Percentiles rank a stretch among this genome's conserved stretches.
These are phyloP conservation scores for Oehlia diaphana DNA, from an alignment of 192 early-diverging fungal genomes.

Conservation along the genomic window DNA sequence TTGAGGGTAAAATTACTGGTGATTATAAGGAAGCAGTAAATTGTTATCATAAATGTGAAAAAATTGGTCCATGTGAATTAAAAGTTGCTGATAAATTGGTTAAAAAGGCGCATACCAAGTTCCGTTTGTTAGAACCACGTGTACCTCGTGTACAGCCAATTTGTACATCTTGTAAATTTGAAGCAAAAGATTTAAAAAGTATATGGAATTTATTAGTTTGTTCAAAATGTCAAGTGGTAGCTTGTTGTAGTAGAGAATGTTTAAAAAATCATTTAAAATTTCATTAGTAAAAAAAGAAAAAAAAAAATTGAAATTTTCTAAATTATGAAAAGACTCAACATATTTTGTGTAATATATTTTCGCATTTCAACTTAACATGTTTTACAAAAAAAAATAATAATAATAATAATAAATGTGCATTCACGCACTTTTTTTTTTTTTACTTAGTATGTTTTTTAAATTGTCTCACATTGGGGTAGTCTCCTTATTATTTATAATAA, in stretches of 20 bases:
- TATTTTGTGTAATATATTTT: too few species aligned
- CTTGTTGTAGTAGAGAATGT: constrained; percentile 15
- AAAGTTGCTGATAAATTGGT: constrained; percentile 1
- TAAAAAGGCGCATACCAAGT: constrained; percentile 13
- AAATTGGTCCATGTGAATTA: not conserved
- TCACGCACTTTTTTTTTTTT: too few species aligned
- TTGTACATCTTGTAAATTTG: constrained; percentile 2
- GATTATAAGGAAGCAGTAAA: not conserved
- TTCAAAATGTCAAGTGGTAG: constrained; percentile 23
- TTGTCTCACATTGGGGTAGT: too few species aligned
- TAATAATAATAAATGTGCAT: too few species aligned
- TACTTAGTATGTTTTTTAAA: too few species aligned
- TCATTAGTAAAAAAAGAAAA: not conserved
- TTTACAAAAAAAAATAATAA: too few species aligned
- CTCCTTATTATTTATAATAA: too few species aligned
- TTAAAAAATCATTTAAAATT: not conserved
- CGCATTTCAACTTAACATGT: too few species aligned
- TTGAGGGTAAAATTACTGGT: not conserved
- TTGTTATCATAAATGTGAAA: not conserved
- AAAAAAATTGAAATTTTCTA: too few species aligned
- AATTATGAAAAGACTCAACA: too few species aligned
- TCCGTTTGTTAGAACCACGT: constrained; percentile 1
- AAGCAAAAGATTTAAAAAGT: not conserved
- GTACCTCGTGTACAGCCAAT: constrained; percentile 2
- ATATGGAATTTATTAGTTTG: constrained; percentile 20